Conservation (phyloP, 345 rosid genomes). For the Eutrema japonicum region DNA sequence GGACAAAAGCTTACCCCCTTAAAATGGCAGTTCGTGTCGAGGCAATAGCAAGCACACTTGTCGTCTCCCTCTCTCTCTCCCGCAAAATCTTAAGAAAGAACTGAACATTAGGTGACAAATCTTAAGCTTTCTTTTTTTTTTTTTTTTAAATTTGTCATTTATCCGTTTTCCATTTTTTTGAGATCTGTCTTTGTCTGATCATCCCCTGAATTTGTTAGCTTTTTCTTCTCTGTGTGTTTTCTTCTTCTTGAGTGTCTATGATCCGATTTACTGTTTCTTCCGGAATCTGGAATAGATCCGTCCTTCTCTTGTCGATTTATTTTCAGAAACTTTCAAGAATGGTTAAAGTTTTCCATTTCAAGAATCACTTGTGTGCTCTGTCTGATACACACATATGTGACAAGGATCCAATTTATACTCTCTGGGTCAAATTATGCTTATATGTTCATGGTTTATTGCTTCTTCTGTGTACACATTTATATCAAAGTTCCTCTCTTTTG, state of each 20-base stretch:
- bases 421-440: not conserved
- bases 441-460: conserved; percentile 8
- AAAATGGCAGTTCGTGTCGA: conserved; percentile 44
- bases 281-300: conserved; percentile 2
- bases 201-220: not conserved
- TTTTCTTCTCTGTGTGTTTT: not conserved
- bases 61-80: conserved; percentile 26
- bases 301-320: conserved; percentile 10
- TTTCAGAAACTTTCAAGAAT: not conserved
- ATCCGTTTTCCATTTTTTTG: not conserved
- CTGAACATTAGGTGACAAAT: not conserved
- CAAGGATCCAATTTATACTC: not conserved
- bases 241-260: not conserved
- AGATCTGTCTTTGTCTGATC: conserved; percentile 38
- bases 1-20: conserved; percentile 33
- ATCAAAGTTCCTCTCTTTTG: conserved; percentile 10
- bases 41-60: conserved; percentile 38
- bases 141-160: not conserved
- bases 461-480: not conserved
- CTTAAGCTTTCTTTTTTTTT: not conserved
- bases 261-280: conserved; percentile 1
- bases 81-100: not conserved
- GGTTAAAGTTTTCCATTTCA: not conserved
- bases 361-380: not conserved
- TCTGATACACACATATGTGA: not conserved